Conservation (phyloP, 2,329 filamentous ascomycete species). For the Xylariaceae sp. region DNA sequence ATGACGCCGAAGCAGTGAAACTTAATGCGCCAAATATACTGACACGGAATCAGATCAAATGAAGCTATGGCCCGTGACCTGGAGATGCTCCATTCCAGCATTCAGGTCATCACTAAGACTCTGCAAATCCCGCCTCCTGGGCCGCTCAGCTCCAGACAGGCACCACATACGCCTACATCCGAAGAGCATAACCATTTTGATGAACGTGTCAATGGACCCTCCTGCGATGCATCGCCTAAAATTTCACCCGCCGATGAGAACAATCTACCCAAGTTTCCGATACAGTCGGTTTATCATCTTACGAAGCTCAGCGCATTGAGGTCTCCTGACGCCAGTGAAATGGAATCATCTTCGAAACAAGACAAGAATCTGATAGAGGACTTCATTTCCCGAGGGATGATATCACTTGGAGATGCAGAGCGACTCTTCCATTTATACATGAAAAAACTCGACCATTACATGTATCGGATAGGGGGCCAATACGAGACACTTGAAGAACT, state of each 20-base stretch:
- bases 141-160: conserved; percentile 14
- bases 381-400: conserved; percentile 40
- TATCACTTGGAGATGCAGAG: conserved; percentile 46
- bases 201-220: conserved; percentile 17
- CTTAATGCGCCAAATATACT: background rate
- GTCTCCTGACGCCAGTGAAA: conserved; percentile 29
- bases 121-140: conserved; percentile 17
- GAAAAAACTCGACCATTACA: conserved; percentile 45
- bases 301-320: conserved; percentile 36
- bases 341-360: conserved; percentile 2
- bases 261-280: conserved; percentile 35
- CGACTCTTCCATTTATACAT: conserved; percentile 49
- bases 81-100: conserved; percentile 18
- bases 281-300: conserved; percentile 37
- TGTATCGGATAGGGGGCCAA: conserved; percentile 48
- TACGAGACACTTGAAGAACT: conserved; percentile 48
- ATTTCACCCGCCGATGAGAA: conserved; percentile 28
- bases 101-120: conserved; percentile 17
- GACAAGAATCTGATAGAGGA: conserved; percentile 28
- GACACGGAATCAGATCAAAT: conserved; percentile 12
- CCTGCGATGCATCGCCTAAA: conserved; percentile 25
- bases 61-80: conserved; percentile 21
- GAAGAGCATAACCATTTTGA: conserved; percentile 11
- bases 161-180: conserved; percentile 8
- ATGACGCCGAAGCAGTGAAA: background rate